phyloP scores from a whole-genome alignment of 116 monocot species.

The Cymodocea nodosa region DNA sequence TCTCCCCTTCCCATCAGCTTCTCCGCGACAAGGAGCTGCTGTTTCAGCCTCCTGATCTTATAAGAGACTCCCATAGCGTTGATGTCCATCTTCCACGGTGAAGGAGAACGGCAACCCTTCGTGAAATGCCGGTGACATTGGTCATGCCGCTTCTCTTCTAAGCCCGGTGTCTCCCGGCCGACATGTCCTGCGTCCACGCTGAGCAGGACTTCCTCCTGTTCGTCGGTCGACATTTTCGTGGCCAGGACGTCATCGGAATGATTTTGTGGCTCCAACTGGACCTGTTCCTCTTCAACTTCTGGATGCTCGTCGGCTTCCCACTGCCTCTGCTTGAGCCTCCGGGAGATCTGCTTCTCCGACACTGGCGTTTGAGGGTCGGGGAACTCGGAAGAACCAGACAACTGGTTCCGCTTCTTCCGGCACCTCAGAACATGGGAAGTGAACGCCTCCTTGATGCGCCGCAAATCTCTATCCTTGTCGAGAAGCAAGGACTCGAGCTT shows the following conservation, averaged over 20 bases:
- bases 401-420: constrained; percentile 13
- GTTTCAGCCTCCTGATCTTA: constrained; percentile 88
- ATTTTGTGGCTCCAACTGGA: not conserved
- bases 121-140: not conserved
- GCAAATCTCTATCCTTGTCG: constrained; percentile 48
- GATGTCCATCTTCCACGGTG: constrained; percentile 60
- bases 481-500: constrained; percentile 31
- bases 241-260: not conserved
- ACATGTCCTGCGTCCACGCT: constrained; percentile 18
- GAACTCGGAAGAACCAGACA: not conserved
- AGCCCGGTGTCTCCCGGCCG: not conserved
- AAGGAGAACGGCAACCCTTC: not conserved
- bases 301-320: not conserved
- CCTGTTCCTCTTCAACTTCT: not conserved
- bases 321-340: constrained; percentile 10
- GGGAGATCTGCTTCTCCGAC: constrained; percentile 12
- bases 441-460: constrained; percentile 30
- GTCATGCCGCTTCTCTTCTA: not conserved
- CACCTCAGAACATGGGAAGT: constrained; percentile 12
- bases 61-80: constrained; percentile 77
- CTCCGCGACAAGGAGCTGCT: constrained; percentile 58
- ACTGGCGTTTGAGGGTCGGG: constrained; percentile 1
- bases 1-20: constrained; percentile 21
- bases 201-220: constrained; percentile 41
- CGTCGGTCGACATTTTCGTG: not conserved